These are phyloP conservation scores for Nicotiana benthamiana DNA, from an alignment of 257 asterid species.

Conservation along the genomic window DNA sequence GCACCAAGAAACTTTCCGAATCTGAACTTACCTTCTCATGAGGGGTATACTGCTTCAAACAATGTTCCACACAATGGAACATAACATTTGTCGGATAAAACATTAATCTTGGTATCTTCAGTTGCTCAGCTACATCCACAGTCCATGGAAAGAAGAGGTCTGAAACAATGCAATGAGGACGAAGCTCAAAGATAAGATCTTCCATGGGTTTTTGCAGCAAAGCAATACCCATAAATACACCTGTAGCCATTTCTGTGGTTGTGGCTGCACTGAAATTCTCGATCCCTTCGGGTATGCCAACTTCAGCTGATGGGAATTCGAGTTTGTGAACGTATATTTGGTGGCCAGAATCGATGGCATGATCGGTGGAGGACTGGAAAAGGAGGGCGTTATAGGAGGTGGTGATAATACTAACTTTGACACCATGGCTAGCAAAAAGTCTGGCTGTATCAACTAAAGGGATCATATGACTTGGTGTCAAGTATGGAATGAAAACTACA, in stretches of 20 bases:
- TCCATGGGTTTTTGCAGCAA: slow-evolving; percentile 15
- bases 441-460: slow-evolving; percentile 21
- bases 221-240: slow-evolving; percentile 1
- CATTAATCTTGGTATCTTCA: slow-evolving; percentile 24
- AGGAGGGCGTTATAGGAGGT: slow-evolving; percentile 16
- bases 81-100: slow-evolving; percentile 11
- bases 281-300: slow-evolving; percentile 24
- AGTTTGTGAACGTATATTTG: slow-evolving; percentile 14
- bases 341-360: slow-evolving; percentile 9
- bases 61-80: slow-evolving; percentile 12
- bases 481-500: slow-evolving; percentile 20
- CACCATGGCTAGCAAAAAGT: slow-evolving; percentile 25
- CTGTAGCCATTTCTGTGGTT: neutral
- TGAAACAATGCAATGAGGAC: slow-evolving; percentile 21
- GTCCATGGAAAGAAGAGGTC: slow-evolving; percentile 31
- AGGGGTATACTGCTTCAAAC: slow-evolving; percentile 13
- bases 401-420: slow-evolving; percentile 19
- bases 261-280: slow-evolving; percentile 14
- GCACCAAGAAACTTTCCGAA: slow-evolving; percentile 18
- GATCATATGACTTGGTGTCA: slow-evolving; percentile 25
- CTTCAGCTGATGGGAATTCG: slow-evolving; percentile 14
- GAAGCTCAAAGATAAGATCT: neutral
- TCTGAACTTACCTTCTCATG: slow-evolving; percentile 20
- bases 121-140: slow-evolving; percentile 14
- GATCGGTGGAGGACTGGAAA: slow-evolving; percentile 5